Conservation (phyloP, 1,284 basidiomycete species). For the Pyrrhoderma noxium region DNA sequence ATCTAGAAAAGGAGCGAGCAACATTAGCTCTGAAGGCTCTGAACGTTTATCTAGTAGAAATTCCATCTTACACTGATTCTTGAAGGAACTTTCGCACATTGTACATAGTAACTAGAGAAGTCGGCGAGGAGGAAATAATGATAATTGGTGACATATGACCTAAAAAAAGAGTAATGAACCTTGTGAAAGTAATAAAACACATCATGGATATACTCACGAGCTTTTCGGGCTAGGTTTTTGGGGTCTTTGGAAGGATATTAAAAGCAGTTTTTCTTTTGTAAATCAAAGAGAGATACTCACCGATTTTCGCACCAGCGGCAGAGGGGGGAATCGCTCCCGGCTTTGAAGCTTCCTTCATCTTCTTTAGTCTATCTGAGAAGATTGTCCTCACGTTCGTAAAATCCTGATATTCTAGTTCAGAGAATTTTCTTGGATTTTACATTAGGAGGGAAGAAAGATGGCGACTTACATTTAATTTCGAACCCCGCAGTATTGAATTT, state of each 20-base stretch:
- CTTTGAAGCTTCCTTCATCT: slow-evolving; percentile 55
- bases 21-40: too few relatives aligned
- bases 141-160: slow-evolving; percentile 84
- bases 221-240: slow-evolving; percentile 21
- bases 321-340: slow-evolving; percentile 34
- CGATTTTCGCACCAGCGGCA: slow-evolving; percentile 30
- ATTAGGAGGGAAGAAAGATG: background rate
- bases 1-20: slow-evolving; percentile 39
- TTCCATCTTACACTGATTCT: slow-evolving; percentile 63
- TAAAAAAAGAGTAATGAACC: slow-evolving; percentile 24
- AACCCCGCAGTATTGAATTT: slow-evolving; percentile 69
- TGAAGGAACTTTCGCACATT: slow-evolving; percentile 93
- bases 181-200: background rate
- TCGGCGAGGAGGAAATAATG: slow-evolving; percentile 93
- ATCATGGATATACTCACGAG: slow-evolving; percentile 12
- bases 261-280: background rate
- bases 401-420: slow-evolving; percentile 40
- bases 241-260: slow-evolving; percentile 14
- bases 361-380: slow-evolving; percentile 72
- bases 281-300: slow-evolving; percentile 22
- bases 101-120: slow-evolving; percentile 94
- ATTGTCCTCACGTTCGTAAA: slow-evolving; percentile 56
- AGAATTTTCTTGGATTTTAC: background rate
- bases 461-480: slow-evolving; percentile 60
- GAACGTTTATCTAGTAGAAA: background rate